phyloP scores from a whole-genome alignment of 2,329 filamentous ascomycete species.

The Talaromyces marneffei region DNA sequence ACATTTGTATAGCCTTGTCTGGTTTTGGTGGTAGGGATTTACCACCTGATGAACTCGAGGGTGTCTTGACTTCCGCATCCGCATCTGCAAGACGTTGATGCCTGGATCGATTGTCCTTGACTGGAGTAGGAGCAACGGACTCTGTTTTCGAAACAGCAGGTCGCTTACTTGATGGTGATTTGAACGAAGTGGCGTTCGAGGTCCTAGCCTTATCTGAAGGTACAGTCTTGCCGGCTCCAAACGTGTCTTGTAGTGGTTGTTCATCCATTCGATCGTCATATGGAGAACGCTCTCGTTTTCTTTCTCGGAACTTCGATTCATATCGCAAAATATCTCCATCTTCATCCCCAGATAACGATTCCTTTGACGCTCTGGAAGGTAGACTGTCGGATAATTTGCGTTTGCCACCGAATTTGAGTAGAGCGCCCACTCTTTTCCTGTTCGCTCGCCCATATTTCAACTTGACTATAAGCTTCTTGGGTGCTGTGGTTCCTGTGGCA shows the following conservation, averaged over 20 bases:
- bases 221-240: conserved; percentile 6
- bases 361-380: neutral
- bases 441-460: conserved; percentile 49
- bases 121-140: conserved; percentile 34
- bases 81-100: conserved; percentile 37
- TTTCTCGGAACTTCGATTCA: conserved; percentile 2
- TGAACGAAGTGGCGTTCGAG: conserved; percentile 2
- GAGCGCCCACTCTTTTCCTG: conserved; percentile 42
- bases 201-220: neutral
- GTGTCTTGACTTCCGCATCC: conserved; percentile 37
- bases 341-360: conserved; percentile 9
- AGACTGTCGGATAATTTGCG: conserved; percentile 23
- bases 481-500: neutral
- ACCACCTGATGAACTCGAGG: conserved; percentile 24
- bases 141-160: conserved; percentile 20
- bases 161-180: conserved; percentile 18
- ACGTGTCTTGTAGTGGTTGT: neutral
- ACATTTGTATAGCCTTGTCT: conserved; percentile 23
- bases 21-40: conserved; percentile 26
- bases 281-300: conserved; percentile 5
- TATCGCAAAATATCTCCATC: neutral
- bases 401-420: conserved; percentile 41
- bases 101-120: conserved; percentile 36
- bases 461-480: conserved; percentile 40
- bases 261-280: conserved; percentile 1